These are phyloP conservation scores for Dictyostelium firmibasis DNA, from an alignment of 78 protist genomes.

Conservation along the genomic window DNA sequence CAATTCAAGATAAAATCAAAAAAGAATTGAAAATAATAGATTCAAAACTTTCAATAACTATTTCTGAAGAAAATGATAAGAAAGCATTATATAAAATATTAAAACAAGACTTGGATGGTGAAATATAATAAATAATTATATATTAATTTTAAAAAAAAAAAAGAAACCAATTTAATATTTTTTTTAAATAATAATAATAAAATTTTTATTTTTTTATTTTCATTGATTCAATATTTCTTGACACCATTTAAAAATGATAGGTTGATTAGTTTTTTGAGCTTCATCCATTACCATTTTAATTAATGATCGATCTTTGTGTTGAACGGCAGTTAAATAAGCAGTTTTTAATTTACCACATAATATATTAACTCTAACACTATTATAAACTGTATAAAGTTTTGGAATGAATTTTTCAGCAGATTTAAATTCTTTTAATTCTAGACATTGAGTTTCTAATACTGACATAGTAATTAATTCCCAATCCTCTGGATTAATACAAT, in stretches of 20 bases:
- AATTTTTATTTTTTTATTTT: background rate
- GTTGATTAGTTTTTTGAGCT: conserved; percentile 67
- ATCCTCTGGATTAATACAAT: conserved; percentile 53
- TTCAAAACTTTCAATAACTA: background rate
- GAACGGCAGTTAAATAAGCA: conserved; percentile 70
- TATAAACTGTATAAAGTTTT: conserved; percentile 1
- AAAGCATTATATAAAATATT: background rate
- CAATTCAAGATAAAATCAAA: conserved; percentile 38
- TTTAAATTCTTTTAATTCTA: conserved; percentile 58
- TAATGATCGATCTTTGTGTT: conserved; percentile 34
- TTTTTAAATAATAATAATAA: too few species aligned
- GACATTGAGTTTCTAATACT: conserved; percentile 11
- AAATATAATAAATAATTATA: conserved; percentile 20
- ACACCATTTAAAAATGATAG: conserved; percentile 30
- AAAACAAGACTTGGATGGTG: conserved; percentile 30
- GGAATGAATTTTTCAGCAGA: conserved; percentile 42
- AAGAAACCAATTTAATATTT: too few species aligned
- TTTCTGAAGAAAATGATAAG: conserved; percentile 23
- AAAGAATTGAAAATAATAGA: conserved; percentile 22
- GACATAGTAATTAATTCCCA: conserved; percentile 61
- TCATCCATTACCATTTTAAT: conserved; percentile 64
- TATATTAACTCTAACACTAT: conserved; percentile 42
- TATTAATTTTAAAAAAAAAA: background rate
- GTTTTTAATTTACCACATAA: conserved; percentile 73
- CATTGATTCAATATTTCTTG: conserved; percentile 39